Evolutionary conservation across 176 grass and related monocot species (phyloP).

Genomic region (Miscanthus lutarioriparius): DNA sequence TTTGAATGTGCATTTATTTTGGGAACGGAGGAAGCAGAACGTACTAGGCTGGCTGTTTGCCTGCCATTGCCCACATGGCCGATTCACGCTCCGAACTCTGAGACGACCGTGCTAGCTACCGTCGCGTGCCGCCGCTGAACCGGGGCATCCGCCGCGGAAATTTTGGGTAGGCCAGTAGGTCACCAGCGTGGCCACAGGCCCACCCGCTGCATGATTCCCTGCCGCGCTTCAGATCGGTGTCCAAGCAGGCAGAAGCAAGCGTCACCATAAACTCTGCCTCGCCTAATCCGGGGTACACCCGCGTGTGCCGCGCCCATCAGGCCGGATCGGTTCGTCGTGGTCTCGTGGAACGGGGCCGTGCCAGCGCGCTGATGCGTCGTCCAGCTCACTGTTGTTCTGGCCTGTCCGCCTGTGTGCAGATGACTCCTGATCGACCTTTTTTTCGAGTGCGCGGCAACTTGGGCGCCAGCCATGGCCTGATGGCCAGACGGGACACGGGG

Average conservation of each 20-base stretch:
- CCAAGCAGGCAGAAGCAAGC: not conserved
- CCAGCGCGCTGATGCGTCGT: not conserved
- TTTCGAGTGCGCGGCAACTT: not conserved
- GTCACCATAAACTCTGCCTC: conserved; percentile 23
- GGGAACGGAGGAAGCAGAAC: too few relatives aligned
- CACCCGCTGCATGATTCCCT: not conserved
- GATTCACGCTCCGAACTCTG: not conserved
- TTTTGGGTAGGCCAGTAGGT: too few relatives aligned
- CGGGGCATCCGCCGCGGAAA: not conserved
- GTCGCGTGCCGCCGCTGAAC: conserved; percentile 16
- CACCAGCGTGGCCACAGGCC: conserved; percentile 19
- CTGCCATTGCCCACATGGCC: conserved; percentile 4
- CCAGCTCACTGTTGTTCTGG: not conserved
- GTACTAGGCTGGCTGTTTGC: too few relatives aligned
- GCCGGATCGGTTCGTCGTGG: not conserved
- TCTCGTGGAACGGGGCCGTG: not conserved
- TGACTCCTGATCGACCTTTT: not conserved
- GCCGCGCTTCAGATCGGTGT: not conserved
- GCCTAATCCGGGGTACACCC: not conserved
- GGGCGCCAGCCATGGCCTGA: too few relatives aligned
- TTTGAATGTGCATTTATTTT: too few relatives aligned
- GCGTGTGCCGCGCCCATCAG: not conserved
- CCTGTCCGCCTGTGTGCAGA: not conserved
- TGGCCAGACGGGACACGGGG: too few relatives aligned
- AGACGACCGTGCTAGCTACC: too few relatives aligned